These are phyloP conservation scores for Populus deltoides DNA, from an alignment of 345 rosid genomes.

Conservation along the genomic window DNA sequence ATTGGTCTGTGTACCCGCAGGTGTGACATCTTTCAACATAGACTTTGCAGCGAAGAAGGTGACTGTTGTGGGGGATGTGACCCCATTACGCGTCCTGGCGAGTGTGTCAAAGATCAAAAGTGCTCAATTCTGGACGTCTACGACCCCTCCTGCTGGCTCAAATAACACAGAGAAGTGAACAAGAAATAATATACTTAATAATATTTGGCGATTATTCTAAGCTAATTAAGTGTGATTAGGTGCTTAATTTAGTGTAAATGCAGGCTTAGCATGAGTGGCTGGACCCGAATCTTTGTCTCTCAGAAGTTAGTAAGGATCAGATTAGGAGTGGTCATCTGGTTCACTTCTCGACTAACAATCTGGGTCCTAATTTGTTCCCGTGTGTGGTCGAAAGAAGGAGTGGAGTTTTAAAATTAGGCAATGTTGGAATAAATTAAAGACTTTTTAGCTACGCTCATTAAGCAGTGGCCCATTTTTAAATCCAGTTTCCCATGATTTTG, in stretches of 20 bases:
- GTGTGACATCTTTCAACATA: constrained; percentile 80
- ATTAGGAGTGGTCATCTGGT: neutral
- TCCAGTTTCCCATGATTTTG: neutral
- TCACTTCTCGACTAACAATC: neutral
- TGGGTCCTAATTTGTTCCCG: neutral
- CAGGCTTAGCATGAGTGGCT: neutral
- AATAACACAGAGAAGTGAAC: constrained; percentile 3
- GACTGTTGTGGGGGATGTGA: constrained; percentile 75
- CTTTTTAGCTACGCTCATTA: neutral
- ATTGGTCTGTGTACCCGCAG: constrained; percentile 31
- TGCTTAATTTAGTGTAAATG: constrained; percentile 3
- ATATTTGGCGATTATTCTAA: neutral
- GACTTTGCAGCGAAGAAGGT: constrained; percentile 89
- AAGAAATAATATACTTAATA: constrained; percentile 10
- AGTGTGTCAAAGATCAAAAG: constrained; percentile 86
- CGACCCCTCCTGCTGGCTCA: constrained; percentile 14
- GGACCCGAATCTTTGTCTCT: constrained; percentile 2
- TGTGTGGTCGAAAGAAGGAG: neutral
- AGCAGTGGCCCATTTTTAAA: neutral
- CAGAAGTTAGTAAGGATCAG: neutral
- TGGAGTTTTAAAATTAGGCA: neutral
- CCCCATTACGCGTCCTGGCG: constrained; percentile 65
- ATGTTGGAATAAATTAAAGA: neutral
- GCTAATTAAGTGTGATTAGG: neutral
- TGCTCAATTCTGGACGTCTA: constrained; percentile 74